phyloP scores from a whole-genome alignment of 2,329 filamentous ascomycete genomes.

The Sporothrix variecibatus region DNA sequence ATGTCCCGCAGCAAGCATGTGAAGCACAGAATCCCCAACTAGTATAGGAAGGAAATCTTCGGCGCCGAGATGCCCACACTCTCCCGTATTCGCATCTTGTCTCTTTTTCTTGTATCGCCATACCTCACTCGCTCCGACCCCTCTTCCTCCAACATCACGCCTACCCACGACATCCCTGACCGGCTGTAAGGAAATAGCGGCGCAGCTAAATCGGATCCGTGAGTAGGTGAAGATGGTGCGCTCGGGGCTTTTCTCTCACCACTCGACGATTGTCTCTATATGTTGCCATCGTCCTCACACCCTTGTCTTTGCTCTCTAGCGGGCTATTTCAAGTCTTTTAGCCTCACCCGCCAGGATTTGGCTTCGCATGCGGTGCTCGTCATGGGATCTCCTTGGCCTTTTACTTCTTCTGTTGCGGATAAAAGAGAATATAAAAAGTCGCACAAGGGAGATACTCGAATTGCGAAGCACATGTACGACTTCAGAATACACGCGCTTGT shows the following conservation, averaged over 20 bases:
- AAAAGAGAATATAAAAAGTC: background rate
- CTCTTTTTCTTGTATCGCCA: background rate
- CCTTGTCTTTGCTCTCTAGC: background rate
- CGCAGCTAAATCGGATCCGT: background rate
- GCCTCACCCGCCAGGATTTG: background rate
- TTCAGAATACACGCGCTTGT: background rate
- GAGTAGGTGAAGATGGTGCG: background rate
- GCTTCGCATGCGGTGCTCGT: constrained; percentile 15
- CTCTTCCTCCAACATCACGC: background rate
- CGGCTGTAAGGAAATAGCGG: too few relatives aligned
- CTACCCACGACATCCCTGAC: background rate
- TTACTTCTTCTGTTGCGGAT: background rate
- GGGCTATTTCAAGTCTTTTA: background rate
- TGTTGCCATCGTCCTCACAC: background rate
- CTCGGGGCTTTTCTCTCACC: background rate
- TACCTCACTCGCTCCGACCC: too few relatives aligned
- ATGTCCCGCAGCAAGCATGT: background rate
- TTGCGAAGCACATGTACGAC: background rate
- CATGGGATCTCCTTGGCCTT: background rate
- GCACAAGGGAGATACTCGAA: background rate
- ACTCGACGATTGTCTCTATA: background rate
- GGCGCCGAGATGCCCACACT: background rate
- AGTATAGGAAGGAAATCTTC: background rate
- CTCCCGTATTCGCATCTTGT: background rate
- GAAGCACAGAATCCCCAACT: background rate